A percentile compares a stretch with the other conserved stretches of the same genome.
Conservation (phyloP, 192 early-diverging fungal genomes). For the Anaeromyces robustus region DNA sequence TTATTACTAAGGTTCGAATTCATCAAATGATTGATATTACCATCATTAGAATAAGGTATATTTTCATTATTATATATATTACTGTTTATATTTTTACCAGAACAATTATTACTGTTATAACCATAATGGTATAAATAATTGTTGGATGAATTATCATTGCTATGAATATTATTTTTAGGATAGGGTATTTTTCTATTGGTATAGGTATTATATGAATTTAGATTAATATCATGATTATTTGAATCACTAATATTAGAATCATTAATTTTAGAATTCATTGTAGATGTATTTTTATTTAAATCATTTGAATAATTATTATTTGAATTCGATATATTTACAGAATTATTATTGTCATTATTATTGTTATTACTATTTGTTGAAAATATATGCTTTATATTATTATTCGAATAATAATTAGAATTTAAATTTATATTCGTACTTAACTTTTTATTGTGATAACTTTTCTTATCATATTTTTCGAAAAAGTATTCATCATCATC, state of each 20-base stretch:
- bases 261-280: too few species aligned
- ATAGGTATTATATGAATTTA: too few species aligned
- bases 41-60: too few species aligned
- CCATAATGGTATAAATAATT: too few species aligned
- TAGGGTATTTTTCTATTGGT: too few species aligned
- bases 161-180: not conserved
- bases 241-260: too few species aligned
- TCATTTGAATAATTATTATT: too few species aligned
- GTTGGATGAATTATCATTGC: not conserved
- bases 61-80: not conserved
- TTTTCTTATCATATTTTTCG: not conserved
- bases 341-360: not conserved
- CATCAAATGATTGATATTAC: too few species aligned
- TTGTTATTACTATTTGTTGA: not conserved
- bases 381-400: not conserved
- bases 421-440: not conserved
- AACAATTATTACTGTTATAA: not conserved
- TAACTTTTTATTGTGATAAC: not conserved
- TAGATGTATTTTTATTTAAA: too few species aligned
- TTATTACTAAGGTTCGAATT: too few species aligned
- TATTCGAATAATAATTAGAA: not conserved
- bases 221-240: too few species aligned
- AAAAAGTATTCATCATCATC: not conserved
- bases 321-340: too few species aligned
- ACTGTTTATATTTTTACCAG: not conserved